These are phyloP conservation scores for Backusella circina DNA, from an alignment of 192 early-diverging fungal species.

Conservation along the genomic window DNA sequence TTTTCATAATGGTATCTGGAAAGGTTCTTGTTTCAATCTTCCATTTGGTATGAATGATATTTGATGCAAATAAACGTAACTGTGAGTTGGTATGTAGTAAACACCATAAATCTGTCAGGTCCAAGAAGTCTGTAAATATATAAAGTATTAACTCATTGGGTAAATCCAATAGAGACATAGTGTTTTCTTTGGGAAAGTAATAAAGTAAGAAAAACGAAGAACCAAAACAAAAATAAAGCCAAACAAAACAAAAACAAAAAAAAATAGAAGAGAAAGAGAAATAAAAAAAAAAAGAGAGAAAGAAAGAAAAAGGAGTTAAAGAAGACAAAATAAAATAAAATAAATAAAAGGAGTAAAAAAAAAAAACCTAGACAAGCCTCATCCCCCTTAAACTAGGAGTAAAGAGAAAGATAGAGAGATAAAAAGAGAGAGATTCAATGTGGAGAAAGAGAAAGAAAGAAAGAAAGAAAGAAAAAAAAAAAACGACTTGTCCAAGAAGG, in stretches of 20 bases:
- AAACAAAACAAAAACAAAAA: not conserved
- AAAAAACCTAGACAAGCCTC: not conserved
- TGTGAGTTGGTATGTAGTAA: conserved; percentile 22
- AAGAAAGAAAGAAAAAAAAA: not conserved
- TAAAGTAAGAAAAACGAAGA: not conserved
- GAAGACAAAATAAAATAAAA: conserved; percentile 1
- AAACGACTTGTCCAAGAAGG: not conserved
- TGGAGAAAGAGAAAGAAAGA: not conserved
- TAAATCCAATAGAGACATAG: conserved; percentile 9
- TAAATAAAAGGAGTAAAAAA: conserved; percentile 5
- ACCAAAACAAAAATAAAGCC: not conserved
- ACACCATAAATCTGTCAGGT: conserved; percentile 30
- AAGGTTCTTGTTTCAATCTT: conserved; percentile 22
- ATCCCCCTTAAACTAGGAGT: not conserved
- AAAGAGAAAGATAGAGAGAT: not conserved
- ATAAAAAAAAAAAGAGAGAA: not conserved
- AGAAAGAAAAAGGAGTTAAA: not conserved
- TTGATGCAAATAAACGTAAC: conserved; percentile 22
- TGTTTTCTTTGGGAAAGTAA: not conserved
- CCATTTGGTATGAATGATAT: conserved; percentile 26
- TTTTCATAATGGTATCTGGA: conserved; percentile 23
- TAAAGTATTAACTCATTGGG: conserved; percentile 34
- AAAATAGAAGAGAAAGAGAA: not conserved
- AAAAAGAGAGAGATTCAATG: not conserved
- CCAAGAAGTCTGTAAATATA: conserved; percentile 25